Conservation (phyloP, 257 asterid species). For the Gentiana dahurica region DNA sequence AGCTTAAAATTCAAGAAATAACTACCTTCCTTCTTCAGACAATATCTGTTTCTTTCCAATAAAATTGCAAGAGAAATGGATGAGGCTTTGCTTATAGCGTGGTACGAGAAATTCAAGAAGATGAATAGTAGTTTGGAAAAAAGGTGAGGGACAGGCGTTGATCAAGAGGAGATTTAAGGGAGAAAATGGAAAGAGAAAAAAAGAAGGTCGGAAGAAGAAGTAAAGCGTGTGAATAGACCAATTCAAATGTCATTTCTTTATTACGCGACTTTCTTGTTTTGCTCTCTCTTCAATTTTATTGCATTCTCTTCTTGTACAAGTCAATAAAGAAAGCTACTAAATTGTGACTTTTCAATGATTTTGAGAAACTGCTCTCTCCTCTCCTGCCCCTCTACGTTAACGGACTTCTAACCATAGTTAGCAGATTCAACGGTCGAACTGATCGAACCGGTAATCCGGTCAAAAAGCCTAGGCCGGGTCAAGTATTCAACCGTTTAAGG, state of each 20-base stretch:
- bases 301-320: neutral
- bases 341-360: neutral
- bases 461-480: no score
- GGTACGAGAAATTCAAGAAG: conserved; percentile 1
- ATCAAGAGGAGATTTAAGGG: conserved; percentile 1
- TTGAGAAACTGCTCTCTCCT: no score
- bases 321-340: neutral
- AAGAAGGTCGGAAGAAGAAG: conserved; percentile 12
- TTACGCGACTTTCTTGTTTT: neutral
- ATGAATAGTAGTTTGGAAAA: neutral
- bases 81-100: neutral
- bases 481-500: no score
- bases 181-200: neutral
- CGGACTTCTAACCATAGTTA: no score
- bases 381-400: no score
- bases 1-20: conserved; percentile 7
- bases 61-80: neutral
- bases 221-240: conserved; percentile 13
- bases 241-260: neutral
- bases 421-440: no score
- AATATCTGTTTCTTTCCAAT: neutral
- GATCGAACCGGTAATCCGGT: no score
- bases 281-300: neutral
- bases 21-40: neutral
- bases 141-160: neutral